These are phyloP conservation scores for Phialophora macrospora DNA, from an alignment of 2,329 filamentous ascomycete species.

Conservation along the genomic window DNA sequence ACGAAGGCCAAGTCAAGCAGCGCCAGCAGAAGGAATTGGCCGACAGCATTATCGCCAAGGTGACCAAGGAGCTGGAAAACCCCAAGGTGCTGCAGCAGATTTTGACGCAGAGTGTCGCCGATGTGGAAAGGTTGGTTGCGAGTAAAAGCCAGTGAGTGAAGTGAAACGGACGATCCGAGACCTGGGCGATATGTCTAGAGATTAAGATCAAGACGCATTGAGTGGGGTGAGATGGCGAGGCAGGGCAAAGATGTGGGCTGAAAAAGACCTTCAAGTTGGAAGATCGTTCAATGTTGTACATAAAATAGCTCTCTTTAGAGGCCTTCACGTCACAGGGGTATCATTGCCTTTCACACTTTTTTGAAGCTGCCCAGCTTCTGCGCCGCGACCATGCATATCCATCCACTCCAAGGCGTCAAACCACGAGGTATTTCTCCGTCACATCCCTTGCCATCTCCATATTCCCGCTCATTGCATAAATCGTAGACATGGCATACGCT, in stretches of 20 bases:
- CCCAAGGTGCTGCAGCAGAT: conserved; percentile 98
- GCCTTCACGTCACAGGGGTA: conserved; percentile 4
- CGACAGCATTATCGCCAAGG: conserved; percentile 91
- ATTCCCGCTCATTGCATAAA: conserved; percentile 70
- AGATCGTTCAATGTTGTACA: conserved; percentile 27
- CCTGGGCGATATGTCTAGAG: not conserved
- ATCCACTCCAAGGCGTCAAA: conserved; percentile 42
- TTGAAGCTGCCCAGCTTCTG: not conserved
- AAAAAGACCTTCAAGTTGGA: not conserved
- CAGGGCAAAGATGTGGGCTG: not conserved
- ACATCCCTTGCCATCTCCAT: conserved; percentile 63
- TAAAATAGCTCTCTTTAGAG: conserved; percentile 28
- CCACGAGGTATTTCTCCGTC: conserved; percentile 64
- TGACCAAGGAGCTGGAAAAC: conserved; percentile 98
- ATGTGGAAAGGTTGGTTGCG: conserved; percentile 72
- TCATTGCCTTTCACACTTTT: conserved; percentile 37
- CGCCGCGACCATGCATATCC: conserved; percentile 1
- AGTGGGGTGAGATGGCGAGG: not conserved
- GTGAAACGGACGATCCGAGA: not conserved
- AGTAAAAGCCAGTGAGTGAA: conserved; percentile 32
- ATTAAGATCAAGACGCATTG: not conserved
- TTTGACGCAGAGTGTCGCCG: conserved; percentile 91
- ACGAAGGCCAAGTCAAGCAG: conserved; percentile 98
- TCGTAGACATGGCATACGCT: conserved; percentile 73
- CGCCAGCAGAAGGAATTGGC: conserved; percentile 97